Evolutionary conservation across 768 basidiomycete species (phyloP).

Genomic region (Amanita jacksonii): DNA sequence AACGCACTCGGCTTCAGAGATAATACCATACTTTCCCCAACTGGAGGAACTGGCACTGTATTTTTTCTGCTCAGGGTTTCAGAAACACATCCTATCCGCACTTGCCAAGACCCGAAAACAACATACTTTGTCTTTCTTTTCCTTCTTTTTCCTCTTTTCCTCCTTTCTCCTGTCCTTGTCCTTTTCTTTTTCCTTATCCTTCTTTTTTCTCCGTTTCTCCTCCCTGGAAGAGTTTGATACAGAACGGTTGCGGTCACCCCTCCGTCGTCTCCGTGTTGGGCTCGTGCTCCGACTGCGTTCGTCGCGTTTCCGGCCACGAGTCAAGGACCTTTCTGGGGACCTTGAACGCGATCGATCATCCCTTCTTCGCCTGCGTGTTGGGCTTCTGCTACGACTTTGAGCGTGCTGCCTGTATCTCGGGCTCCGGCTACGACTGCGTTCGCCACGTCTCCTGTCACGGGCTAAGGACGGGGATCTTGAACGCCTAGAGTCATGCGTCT

Average conservation of each 20-base stretch:
- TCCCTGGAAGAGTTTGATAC: constrained; percentile 28
- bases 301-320: too few relatives aligned
- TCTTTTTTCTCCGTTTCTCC: constrained; percentile 32
- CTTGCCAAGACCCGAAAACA: neutral
- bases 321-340: constrained; percentile 26
- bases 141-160: constrained; percentile 45
- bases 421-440: neutral
- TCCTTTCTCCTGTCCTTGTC: constrained; percentile 36
- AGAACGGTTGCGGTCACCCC: too few relatives aligned
- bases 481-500: too few relatives aligned
- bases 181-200: constrained; percentile 30
- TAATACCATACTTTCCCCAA: constrained; percentile 90
- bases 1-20: constrained; percentile 74
- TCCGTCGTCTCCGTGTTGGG: constrained; percentile 22
- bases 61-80: constrained; percentile 33
- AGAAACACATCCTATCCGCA: neutral
- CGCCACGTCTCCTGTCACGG: neutral
- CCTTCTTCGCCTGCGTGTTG: constrained; percentile 20
- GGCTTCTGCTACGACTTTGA: constrained; percentile 24
- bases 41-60: constrained; percentile 46
- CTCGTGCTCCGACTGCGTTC: constrained; percentile 26
- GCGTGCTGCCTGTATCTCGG: constrained; percentile 6
- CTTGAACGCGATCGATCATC: constrained; percentile 21
- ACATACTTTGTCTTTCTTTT: constrained; percentile 57
- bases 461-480: constrained; percentile 5